Conservation (phyloP, 1,139 yeast genomes). For the Lodderomyces metapsilosis region DNA sequence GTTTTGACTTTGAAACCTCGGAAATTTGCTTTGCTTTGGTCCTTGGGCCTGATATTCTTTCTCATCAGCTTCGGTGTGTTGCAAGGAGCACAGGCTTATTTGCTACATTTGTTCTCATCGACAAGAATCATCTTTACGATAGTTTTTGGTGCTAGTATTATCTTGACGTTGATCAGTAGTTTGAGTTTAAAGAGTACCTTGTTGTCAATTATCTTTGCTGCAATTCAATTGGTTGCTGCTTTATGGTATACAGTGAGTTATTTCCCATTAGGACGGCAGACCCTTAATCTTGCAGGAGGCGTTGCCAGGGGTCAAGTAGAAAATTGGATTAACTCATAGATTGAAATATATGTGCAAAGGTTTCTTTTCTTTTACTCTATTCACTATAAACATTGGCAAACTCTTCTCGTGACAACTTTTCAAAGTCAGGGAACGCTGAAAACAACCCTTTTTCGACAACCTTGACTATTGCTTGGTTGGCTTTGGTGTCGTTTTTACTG, state of each 20-base stretch:
- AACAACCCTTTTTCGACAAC: conserved; percentile 45
- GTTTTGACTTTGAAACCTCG: conserved; percentile 54
- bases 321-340: conserved; percentile 49
- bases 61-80: conserved; percentile 56
- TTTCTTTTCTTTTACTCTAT: conserved; percentile 7
- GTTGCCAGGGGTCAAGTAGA: conserved; percentile 61
- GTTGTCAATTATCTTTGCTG: conserved; percentile 51
- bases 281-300: conserved; percentile 50
- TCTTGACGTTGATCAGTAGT: conserved; percentile 48
- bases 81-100: conserved; percentile 52
- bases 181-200: conserved; percentile 47
- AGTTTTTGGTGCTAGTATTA: conserved; percentile 47
- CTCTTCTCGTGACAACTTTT: conserved; percentile 12
- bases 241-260: conserved; percentile 61
- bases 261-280: conserved; percentile 61
- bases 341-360: neutral
- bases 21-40: conserved; percentile 61
- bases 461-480: conserved; percentile 43
- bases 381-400: conserved; percentile 14
- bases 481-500: conserved; percentile 25
- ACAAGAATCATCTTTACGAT: conserved; percentile 54
- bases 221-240: conserved; percentile 50
- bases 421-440: conserved; percentile 33
- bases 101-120: conserved; percentile 47
- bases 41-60: conserved; percentile 59